Evolutionary conservation across 768 basidiomycete species (phyloP).

Genomic region (Atractiella rhizophila): DNA sequence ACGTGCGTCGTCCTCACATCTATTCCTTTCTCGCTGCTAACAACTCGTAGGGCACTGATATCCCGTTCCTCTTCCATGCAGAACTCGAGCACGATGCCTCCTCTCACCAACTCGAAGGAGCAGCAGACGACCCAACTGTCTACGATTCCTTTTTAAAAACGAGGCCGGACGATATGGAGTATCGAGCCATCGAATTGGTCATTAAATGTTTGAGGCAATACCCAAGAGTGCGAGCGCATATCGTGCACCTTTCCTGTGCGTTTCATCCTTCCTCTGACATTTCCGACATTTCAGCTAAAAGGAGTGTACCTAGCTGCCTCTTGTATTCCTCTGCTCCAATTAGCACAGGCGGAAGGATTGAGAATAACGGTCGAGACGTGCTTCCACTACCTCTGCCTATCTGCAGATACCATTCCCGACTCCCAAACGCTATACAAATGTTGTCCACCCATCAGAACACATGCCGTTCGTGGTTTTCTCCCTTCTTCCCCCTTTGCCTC

Average conservation of each 20-base stretch:
- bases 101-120: slow-evolving; percentile 1
- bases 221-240: slow-evolving; percentile 56
- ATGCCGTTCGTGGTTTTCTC: no score
- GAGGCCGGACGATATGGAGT: slow-evolving; percentile 55
- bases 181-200: slow-evolving; percentile 55
- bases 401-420: slow-evolving; percentile 43
- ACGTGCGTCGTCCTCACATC: slow-evolving; percentile 27
- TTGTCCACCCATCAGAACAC: slow-evolving; percentile 69
- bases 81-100: slow-evolving; percentile 36
- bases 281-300: no score
- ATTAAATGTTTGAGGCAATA: slow-evolving; percentile 35
- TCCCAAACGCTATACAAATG: slow-evolving; percentile 73
- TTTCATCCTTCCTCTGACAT: no score
- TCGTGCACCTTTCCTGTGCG: slow-evolving; percentile 89
- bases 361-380: slow-evolving; percentile 85
- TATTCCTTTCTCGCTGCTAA: background rate
- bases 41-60: slow-evolving; percentile 33
- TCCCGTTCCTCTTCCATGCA: slow-evolving; percentile 72
- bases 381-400: slow-evolving; percentile 77
- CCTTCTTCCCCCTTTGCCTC: no score
- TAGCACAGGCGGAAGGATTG: slow-evolving; percentile 33
- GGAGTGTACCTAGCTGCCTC: no score
- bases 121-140: slow-evolving; percentile 27
- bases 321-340: slow-evolving; percentile 49
- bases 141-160: slow-evolving; percentile 70